Percentiles rank a stretch among this genome's conserved stretches.
phyloP scores from a whole-genome alignment of 2,329 filamentous ascomycete genomes.

The Fusarium sororula region DNA sequence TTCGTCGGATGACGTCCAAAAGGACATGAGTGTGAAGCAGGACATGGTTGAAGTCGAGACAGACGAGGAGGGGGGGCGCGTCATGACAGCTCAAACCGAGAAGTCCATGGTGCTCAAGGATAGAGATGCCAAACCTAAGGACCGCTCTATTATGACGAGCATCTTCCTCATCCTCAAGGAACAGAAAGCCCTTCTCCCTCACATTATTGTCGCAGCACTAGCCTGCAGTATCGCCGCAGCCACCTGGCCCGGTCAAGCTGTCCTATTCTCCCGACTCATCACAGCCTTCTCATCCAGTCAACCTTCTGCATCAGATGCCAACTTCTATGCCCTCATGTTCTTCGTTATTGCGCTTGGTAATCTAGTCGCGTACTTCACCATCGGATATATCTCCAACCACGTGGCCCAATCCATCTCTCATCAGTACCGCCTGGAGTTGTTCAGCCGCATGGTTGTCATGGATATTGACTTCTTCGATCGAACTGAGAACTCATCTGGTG shows the following conservation, averaged over 20 bases:
- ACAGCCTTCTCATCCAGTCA: conserved; percentile 36
- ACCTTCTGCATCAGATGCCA: conserved; percentile 28
- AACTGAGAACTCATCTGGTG: conserved; percentile 46
- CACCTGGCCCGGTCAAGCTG: conserved; percentile 45
- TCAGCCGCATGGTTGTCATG: conserved; percentile 44
- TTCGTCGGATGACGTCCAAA: background rate
- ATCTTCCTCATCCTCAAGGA: conserved; percentile 25
- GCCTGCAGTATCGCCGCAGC: conserved; percentile 34
- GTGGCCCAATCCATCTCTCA: conserved; percentile 30
- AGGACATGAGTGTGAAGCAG: background rate
- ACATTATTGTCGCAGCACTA: background rate
- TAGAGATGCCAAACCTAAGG: background rate
- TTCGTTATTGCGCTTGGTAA: conserved; percentile 40
- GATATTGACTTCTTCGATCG: conserved; percentile 56
- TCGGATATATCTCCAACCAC: conserved; percentile 29
- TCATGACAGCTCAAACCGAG: conserved; percentile 11
- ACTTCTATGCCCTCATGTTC: conserved; percentile 51
- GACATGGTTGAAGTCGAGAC: background rate
- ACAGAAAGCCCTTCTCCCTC: conserved; percentile 13
- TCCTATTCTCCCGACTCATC: conserved; percentile 46
- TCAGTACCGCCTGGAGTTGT: conserved; percentile 42
- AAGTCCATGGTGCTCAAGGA: background rate
- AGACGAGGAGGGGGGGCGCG: background rate
- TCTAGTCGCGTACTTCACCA: conserved; percentile 31
- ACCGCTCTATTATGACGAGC: conserved; percentile 10